Percentiles rank a stretch among this genome's conserved stretches.
phyloP scores from a whole-genome alignment of 176 grass and related monocot genomes.

The Urochloa ruziziensis region DNA sequence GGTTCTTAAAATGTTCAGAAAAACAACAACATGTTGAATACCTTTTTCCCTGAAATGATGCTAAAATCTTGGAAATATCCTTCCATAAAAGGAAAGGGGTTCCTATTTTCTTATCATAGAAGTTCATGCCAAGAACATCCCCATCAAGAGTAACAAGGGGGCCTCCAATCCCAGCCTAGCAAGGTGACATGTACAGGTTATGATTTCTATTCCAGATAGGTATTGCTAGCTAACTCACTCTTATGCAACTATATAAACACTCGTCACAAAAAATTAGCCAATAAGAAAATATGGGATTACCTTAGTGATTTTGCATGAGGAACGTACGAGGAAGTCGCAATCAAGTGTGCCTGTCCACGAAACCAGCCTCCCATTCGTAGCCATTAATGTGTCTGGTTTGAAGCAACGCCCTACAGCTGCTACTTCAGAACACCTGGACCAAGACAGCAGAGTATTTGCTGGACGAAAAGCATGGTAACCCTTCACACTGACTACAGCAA shows the following conservation, averaged over 20 bases:
- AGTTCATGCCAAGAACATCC: neutral
- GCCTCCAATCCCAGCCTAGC: neutral
- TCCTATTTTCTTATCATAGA: neutral
- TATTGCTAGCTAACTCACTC: neutral
- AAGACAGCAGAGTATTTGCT: neutral
- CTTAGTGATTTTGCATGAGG: neutral
- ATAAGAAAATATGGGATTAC: neutral
- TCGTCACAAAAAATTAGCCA: neutral
- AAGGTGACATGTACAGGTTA: neutral
- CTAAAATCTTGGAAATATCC: neutral
- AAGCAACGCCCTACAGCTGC: neutral
- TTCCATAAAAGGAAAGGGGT: neutral
- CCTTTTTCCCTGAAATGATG: neutral
- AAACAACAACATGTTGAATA: neutral
- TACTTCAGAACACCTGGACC: neutral
- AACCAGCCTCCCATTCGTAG: neutral
- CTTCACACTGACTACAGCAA: neutral
- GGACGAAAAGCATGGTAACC: neutral
- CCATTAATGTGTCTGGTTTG: neutral
- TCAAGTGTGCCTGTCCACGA: neutral
- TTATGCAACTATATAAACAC: neutral
- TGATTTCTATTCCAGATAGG: neutral
- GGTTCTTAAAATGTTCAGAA: neutral
- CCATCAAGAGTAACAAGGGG: neutral
- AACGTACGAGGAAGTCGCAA: neutral